Percentiles rank a stretch among this genome's conserved stretches.
phyloP scores from a whole-genome alignment of 352 stramenopile genomes.

The Blastocystis hominis region DNA sequence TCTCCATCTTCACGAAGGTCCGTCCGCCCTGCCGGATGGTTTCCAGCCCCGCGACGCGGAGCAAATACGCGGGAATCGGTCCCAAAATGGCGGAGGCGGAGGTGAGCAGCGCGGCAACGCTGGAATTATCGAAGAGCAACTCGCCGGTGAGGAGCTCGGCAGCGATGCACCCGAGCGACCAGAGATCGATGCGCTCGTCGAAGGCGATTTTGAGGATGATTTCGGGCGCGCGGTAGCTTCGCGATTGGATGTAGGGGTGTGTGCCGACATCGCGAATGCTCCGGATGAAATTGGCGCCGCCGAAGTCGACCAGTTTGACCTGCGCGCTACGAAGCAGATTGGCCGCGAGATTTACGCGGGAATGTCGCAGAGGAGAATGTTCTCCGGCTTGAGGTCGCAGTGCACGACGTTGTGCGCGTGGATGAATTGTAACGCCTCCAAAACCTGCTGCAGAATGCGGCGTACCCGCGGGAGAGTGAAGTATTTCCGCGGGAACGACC shows the following conservation, averaged over 20 bases:
- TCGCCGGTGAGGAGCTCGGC: constrained; percentile 76
- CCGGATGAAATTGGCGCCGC: constrained; percentile 74
- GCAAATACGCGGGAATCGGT: constrained; percentile 7
- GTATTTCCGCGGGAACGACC: constrained; percentile 66
- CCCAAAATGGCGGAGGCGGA: constrained; percentile 15
- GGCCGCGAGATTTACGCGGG: background rate
- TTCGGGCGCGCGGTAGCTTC: constrained; percentile 72
- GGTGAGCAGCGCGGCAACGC: constrained; percentile 73
- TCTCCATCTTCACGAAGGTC: constrained; percentile 66
- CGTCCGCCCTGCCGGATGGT: constrained; percentile 63
- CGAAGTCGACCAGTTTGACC: constrained; percentile 85
- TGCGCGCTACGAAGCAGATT: constrained; percentile 51
- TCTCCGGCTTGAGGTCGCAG: constrained; percentile 94
- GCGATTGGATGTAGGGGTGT: constrained; percentile 75
- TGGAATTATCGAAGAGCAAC: constrained; percentile 79
- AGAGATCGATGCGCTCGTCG: constrained; percentile 78
- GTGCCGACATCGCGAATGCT: constrained; percentile 66
- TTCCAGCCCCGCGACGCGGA: background rate
- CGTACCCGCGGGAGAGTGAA: constrained; percentile 83
- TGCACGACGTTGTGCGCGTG: constrained; percentile 81
- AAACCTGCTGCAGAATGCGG: constrained; percentile 71
- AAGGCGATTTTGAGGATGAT: constrained; percentile 79
- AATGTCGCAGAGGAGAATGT: constrained; percentile 70
- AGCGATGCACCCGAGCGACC: constrained; percentile 73
- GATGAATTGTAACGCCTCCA: constrained; percentile 75